These are phyloP conservation scores for Penicillium expansum DNA, from an alignment of 2,329 filamentous ascomycete species.

Conservation along the genomic window DNA sequence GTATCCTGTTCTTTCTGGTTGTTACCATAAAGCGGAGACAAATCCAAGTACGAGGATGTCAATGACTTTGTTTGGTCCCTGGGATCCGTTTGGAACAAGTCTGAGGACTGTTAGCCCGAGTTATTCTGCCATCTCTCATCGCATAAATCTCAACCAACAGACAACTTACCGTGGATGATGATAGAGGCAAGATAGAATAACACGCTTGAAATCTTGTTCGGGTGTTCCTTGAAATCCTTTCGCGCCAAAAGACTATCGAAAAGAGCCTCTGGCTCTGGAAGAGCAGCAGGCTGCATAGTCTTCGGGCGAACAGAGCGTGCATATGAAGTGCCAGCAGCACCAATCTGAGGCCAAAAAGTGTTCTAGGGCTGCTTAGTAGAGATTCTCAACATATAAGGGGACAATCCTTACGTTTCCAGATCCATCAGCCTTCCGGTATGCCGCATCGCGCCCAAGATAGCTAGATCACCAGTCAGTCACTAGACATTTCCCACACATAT, in stretches of 20 bases:
- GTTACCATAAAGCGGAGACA: slow-evolving; percentile 70
- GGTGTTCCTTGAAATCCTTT: slow-evolving; percentile 61
- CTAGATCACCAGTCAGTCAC: slow-evolving; percentile 25
- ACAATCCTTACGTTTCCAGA: slow-evolving; percentile 39
- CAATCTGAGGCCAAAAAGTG: slow-evolving; percentile 61
- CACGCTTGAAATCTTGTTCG: slow-evolving; percentile 70
- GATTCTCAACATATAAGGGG: slow-evolving; percentile 28
- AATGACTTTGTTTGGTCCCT: slow-evolving; percentile 61
- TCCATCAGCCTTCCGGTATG: slow-evolving; percentile 38
- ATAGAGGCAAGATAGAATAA: slow-evolving; percentile 74
- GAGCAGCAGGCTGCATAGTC: slow-evolving; percentile 56
- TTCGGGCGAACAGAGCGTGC: slow-evolving; percentile 63
- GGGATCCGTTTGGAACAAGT: slow-evolving; percentile 65
- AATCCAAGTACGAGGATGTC: slow-evolving; percentile 72
- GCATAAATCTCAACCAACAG: background rate
- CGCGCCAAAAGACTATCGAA: slow-evolving; percentile 68
- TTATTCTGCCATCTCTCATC: background rate
- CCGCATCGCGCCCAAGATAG: slow-evolving; percentile 38
- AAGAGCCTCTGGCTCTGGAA: slow-evolving; percentile 63
- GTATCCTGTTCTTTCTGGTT: slow-evolving; percentile 60
- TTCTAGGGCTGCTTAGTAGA: slow-evolving; percentile 51
- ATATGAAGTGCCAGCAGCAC: slow-evolving; percentile 65
- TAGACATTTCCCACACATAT: background rate
- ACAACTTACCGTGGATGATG: slow-evolving; percentile 52
- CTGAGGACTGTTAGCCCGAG: slow-evolving; percentile 35